These are phyloP conservation scores for Mentha longifolia DNA, from an alignment of 257 asterid genomes.

Conservation along the genomic window DNA sequence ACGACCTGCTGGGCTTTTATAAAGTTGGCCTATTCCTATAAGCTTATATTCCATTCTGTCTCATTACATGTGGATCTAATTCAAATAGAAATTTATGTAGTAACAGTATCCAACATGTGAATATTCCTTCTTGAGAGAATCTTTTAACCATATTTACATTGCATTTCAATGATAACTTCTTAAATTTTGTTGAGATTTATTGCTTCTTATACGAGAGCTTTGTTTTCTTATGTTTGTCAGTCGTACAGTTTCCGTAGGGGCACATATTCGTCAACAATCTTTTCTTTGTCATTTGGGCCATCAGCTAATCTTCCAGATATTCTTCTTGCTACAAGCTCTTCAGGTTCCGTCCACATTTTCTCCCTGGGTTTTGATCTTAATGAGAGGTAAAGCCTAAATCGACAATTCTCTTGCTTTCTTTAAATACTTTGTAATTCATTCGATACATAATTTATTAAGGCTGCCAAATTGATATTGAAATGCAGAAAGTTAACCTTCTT, in stretches of 20 bases:
- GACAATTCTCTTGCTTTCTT: slow-evolving; percentile 10
- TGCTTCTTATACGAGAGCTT: slow-evolving; percentile 37
- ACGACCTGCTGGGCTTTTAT: neutral
- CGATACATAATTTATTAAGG: neutral
- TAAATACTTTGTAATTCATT: slow-evolving; percentile 25
- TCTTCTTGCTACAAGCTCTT: slow-evolving; percentile 92
- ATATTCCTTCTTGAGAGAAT: neutral
- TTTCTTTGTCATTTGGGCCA: slow-evolving; percentile 86
- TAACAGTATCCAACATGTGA: slow-evolving; percentile 10
- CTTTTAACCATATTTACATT: neutral
- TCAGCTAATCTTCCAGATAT: slow-evolving; percentile 78
- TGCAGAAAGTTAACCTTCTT: too few species aligned
- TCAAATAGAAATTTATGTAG: neutral
- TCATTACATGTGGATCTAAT: neutral
- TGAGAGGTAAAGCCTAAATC: slow-evolving; percentile 63
- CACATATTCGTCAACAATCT: slow-evolving; percentile 75
- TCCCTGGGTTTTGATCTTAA: slow-evolving; percentile 61
- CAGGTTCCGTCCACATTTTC: slow-evolving; percentile 85
- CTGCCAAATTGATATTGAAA: neutral
- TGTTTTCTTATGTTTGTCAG: slow-evolving; percentile 53
- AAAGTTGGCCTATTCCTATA: neutral
- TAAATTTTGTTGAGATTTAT: slow-evolving; percentile 18
- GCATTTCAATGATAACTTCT: slow-evolving; percentile 21
- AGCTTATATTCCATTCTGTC: neutral
- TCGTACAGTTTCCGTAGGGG: slow-evolving; percentile 99